Evolutionary conservation across 345 rosid genomes (phyloP).

Genomic region (Lepidium didymum): DNA sequence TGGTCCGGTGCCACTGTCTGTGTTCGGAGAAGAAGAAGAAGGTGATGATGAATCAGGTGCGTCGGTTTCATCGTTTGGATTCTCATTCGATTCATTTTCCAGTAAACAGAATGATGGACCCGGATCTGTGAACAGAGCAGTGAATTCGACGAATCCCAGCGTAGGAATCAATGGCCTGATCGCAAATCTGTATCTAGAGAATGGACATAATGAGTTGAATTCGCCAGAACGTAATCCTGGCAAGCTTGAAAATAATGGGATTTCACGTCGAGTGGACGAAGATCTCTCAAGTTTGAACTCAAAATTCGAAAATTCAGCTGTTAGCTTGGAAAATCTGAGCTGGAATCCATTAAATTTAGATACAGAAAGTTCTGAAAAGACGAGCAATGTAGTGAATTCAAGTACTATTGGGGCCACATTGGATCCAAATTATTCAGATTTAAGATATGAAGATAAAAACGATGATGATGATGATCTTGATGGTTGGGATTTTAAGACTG

Average conservation of each 20-base stretch:
- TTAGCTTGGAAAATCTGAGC: neutral
- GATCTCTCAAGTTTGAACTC: neutral
- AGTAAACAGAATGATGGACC: constrained; percentile 21
- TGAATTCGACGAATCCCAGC: constrained; percentile 13
- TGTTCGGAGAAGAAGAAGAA: constrained; percentile 60
- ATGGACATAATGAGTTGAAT: constrained; percentile 12
- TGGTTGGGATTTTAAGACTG: constrained; percentile 46
- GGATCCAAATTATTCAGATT: constrained; percentile 17
- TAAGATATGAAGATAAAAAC: constrained; percentile 12
- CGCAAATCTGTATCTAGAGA: constrained; percentile 37
- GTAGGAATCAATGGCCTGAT: constrained; percentile 35
- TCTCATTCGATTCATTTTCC: constrained; percentile 18
- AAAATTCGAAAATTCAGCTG: neutral
- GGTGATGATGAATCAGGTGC: constrained; percentile 31
- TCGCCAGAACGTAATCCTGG: neutral
- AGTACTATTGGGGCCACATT: constrained; percentile 3
- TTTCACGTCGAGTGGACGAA: neutral
- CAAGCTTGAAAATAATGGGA: neutral
- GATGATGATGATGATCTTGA: constrained; percentile 24
- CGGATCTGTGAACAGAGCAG: constrained; percentile 20
- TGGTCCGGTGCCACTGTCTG: constrained; percentile 80
- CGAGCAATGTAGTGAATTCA: constrained; percentile 5
- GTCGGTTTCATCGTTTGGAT: constrained; percentile 26
- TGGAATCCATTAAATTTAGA: constrained; percentile 35
- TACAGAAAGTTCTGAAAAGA: neutral